Evolutionary conservation across 2,329 filamentous ascomycete species (phyloP), one percentile per base, ranked within the genome.

Genomic region (Phaeoacremonium minimum): DNA sequence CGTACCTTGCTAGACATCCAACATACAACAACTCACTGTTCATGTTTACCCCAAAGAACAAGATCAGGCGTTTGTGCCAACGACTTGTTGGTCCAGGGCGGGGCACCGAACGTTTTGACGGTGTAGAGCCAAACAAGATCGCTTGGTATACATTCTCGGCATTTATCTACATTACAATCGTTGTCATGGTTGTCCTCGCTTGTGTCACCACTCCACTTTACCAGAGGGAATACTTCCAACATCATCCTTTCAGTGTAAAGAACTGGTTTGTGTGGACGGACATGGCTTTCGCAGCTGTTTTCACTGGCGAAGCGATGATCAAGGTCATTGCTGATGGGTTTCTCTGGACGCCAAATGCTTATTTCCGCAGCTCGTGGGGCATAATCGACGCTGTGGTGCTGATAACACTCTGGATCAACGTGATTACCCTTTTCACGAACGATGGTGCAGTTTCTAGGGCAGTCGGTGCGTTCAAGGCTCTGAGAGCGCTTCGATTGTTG

Each of bases 231-330:
- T 94, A 96, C 54, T 91, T 90, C 50, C 58, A 76, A 36, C 67
- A 59, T 6, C 61, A 72, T 40, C 54, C 61, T 1, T 80, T 79
- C 53, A 80, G 70, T 40, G 66, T 77, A 31, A 73, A 71, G 40
- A 93, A 91, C 53, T 98, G 94, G 93, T 97, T 96, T 55, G 85
- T 94, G 6, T 97, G 87, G 77, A 87, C 87, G 11, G 93, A 98
- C 58, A 72, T 94, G 60, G 83, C 86, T 6, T 98, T 98, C 56
- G 89, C 91, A 3, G 61, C 85, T 2, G 63, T 98, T 12, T 98
- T 98, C 63, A 85, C 85, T 0, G 55, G 87, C 6, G 93, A 98
- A 60, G 88, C 90, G 1, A 53, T 81, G 6, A 90, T 98, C 64
- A 98, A 98, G 59, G 82, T 95, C 37, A 80, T 98, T 50, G 93